These are phyloP conservation scores for Jasminum sambac DNA, from an alignment of 257 asterid species.

Conservation along the genomic window DNA sequence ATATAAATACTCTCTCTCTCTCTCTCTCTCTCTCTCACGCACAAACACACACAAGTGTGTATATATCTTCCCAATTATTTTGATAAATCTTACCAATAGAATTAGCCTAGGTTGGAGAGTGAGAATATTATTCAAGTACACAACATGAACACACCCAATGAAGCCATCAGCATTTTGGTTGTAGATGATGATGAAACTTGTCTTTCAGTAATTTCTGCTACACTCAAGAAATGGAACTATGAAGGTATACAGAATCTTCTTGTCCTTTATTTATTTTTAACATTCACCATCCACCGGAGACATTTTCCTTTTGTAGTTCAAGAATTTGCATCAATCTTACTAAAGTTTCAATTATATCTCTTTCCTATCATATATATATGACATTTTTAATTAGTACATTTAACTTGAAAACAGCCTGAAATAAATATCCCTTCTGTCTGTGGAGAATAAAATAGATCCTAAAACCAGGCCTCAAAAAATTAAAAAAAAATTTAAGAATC, in stretches of 20 bases:
- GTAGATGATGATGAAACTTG: conserved; percentile 58
- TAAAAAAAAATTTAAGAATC: too few relatives aligned
- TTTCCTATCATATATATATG: too few relatives aligned
- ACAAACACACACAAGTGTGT: too few relatives aligned
- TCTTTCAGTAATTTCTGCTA: conserved; percentile 52
- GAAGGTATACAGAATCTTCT: conserved; percentile 29
- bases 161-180: conserved; percentile 39
- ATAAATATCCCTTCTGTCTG: too few relatives aligned
- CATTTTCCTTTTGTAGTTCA: background rate
- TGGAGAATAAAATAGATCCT: too few relatives aligned
- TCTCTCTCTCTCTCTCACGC: background rate
- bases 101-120: conserved; percentile 28
- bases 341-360: background rate
- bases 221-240: conserved; percentile 43
- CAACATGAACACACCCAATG: conserved; percentile 4
- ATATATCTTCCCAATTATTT: conserved; percentile 22
- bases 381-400: too few relatives aligned
- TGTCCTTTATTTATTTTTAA: too few relatives aligned
- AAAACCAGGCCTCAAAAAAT: too few relatives aligned
- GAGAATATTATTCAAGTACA: conserved; percentile 12
- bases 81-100: conserved; percentile 24
- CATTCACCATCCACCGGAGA: too few relatives aligned
- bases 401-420: too few relatives aligned
- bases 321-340: conserved; percentile 11
- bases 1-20: background rate